phyloP scores from a whole-genome alignment of 2,329 filamentous ascomycete species.

The Fusarium nematophilum region DNA sequence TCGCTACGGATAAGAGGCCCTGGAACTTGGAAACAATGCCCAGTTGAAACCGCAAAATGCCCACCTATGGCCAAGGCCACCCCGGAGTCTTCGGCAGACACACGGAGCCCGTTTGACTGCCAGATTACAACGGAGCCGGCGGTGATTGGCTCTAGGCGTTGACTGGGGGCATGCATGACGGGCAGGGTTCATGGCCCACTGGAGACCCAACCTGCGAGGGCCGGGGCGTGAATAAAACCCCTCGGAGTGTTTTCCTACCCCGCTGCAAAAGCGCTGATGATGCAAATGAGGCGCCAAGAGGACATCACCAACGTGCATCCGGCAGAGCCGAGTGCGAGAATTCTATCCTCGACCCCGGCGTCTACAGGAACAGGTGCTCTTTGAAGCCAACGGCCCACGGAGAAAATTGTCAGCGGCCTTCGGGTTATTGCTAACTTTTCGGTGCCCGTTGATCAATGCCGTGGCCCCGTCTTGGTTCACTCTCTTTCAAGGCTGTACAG shows the following conservation, averaged over 20 bases:
- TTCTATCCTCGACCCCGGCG: neutral
- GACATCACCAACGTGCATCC: neutral
- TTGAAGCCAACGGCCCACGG: no score
- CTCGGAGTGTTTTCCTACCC: conserved; percentile 25
- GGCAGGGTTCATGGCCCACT: conserved; percentile 3
- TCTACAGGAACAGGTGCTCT: no score
- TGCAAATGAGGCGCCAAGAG: neutral
- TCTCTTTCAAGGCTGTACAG: conserved; percentile 1
- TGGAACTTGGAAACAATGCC: no score
- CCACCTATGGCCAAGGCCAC: conserved; percentile 4
- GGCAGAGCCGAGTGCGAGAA: neutral
- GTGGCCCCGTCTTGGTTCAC: neutral
- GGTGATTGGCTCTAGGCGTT: conserved; percentile 17
- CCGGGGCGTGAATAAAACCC: neutral
- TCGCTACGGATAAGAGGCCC: no score
- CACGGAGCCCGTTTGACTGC: conserved; percentile 3
- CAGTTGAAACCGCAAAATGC: no score
- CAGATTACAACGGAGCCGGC: conserved; percentile 15
- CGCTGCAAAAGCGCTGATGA: conserved; percentile 23
- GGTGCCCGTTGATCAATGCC: no score
- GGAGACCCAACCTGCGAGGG: conserved; percentile 11
- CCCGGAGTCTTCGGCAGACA: conserved; percentile 34
- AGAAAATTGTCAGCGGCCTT: no score
- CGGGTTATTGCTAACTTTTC: no score
- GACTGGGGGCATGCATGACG: neutral